Evolutionary conservation across 495 filamentous ascomycete species (phyloP).

Genomic region (Penicillium samsonianum): DNA sequence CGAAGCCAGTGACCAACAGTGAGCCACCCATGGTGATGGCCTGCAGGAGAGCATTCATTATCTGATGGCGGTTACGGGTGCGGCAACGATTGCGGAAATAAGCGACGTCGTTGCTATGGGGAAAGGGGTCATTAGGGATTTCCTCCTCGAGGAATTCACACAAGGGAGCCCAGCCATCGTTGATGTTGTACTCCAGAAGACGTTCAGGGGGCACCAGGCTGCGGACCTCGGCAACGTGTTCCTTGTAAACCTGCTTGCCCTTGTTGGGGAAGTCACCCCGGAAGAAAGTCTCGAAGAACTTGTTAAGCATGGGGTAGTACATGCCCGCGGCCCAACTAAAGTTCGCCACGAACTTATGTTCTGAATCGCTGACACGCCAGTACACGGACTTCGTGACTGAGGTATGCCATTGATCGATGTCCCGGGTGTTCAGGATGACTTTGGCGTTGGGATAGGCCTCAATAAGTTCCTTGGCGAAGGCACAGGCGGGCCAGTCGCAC

Average conservation of each 20-base stretch:
- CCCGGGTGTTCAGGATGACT: conserved; percentile 62
- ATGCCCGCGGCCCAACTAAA: conserved; percentile 58
- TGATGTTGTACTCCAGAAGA: conserved; percentile 64
- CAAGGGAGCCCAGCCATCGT: conserved; percentile 67
- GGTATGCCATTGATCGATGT: conserved; percentile 59
- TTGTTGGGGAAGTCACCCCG: conserved; percentile 52
- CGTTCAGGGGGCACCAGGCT: conserved; percentile 46
- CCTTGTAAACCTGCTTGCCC: conserved; percentile 53
- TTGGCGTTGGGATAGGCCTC: conserved; percentile 71
- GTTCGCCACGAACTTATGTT: conserved; percentile 51
- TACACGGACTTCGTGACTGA: conserved; percentile 54
- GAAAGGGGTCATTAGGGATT: conserved; percentile 52
- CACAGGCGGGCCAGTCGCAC: conserved; percentile 65
- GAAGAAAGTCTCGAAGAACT: conserved; percentile 60
- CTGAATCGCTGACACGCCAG: conserved; percentile 56
- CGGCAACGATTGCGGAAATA: conserved; percentile 61
- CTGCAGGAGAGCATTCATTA: conserved; percentile 59
- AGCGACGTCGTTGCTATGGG: conserved; percentile 51
- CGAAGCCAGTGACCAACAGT: conserved; percentile 41
- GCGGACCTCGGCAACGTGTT: conserved; percentile 48
- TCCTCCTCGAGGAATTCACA: conserved; percentile 65
- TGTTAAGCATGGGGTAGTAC: conserved; percentile 61
- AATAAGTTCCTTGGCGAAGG: conserved; percentile 67
- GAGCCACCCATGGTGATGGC: conserved; percentile 52
- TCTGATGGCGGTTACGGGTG: conserved; percentile 60